Percentiles rank a stretch among this genome's conserved stretches.
Evolutionary conservation across 108 stramenopile genomes (phyloP).

Genomic region (Tribonema minus): DNA sequence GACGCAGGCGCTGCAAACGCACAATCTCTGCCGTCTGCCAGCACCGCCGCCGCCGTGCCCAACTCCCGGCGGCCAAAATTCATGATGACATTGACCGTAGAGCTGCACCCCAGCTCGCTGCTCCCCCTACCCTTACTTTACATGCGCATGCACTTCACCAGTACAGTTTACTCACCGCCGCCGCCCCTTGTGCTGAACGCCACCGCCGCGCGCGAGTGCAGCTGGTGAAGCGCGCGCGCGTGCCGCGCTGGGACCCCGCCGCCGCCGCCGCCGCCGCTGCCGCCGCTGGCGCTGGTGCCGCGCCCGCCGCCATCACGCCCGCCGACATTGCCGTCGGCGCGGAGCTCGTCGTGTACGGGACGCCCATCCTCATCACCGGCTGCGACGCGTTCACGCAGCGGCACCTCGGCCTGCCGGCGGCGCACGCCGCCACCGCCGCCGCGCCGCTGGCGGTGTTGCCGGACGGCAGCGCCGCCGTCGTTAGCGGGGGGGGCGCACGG

Average conservation of each 20-base stretch:
- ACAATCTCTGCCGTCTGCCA: no score
- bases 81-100: no score
- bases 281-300: not conserved
- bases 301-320: not conserved
- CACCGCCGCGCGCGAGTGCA: no score
- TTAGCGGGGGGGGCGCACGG: not conserved
- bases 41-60: no score
- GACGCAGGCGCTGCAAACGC: no score
- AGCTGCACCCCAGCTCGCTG: no score
- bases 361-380: not conserved
- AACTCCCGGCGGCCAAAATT: no score
- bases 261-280: not conserved
- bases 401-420: no score
- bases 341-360: not conserved
- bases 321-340: not conserved
- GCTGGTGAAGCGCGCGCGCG: not conserved
- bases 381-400: not conserved
- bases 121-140: no score
- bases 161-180: no score
- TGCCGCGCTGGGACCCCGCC: not conserved
- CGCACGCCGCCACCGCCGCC: not conserved
- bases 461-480: not conserved
- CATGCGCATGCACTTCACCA: no score
- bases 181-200: no score
- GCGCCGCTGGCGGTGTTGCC: not conserved